Base-by-base conservation (phyloP, 768 basidiomycete species). In the Baorangia bicolor region DNA sequence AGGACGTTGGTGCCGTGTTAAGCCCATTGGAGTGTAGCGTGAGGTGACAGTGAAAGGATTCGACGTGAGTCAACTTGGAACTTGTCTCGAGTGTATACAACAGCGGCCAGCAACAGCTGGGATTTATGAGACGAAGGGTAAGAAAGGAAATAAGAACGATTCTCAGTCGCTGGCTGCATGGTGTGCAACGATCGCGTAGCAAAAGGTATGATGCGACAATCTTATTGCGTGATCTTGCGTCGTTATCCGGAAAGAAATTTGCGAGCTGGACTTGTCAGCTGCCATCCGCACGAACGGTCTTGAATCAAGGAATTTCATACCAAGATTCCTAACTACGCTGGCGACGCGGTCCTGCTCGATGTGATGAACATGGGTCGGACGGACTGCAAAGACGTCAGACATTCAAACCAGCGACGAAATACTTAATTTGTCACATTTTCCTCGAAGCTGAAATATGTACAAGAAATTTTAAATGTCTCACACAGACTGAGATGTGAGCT, bases 191-290 rank as follows among this genome's bases (percentile, higher is more conserved):
- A 40, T 38, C 39, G 45, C 49, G 58, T 30, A 39, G 37, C 25
- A n/a, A 23, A 40, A 49, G 37, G 47, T 41, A 60, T 64, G 59
- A 53, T 63, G 60, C 53, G 34, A 66, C 62, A 23, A 45, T 13
- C 18, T 1, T 35, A 73, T 71, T 60, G 69, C 70, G 70, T 72
- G 71, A 71, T 71, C 64, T 73, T 62, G 55, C 68, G 65, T 61
- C 50, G 65, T 63, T 47, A 51, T 41, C 9, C 23, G n/a, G n/a
- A n/a, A n/a, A n/a, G 35, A 21, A 58, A 62, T n/a, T n/a, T n/a
- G n/a, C 43, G 49, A 55, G 7, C 25, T 44, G 27, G 16, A 31
- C n/a, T 40, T 42, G 44, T 63, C 39, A 58, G 38, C 28, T 2
- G 25, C 30, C 3, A 58, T n/a, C 13, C 39, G 42, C 42, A 31